These are phyloP conservation scores for Cenococcum geophilum DNA, from an alignment of 495 filamentous ascomycete species.

Conservation along the genomic window DNA sequence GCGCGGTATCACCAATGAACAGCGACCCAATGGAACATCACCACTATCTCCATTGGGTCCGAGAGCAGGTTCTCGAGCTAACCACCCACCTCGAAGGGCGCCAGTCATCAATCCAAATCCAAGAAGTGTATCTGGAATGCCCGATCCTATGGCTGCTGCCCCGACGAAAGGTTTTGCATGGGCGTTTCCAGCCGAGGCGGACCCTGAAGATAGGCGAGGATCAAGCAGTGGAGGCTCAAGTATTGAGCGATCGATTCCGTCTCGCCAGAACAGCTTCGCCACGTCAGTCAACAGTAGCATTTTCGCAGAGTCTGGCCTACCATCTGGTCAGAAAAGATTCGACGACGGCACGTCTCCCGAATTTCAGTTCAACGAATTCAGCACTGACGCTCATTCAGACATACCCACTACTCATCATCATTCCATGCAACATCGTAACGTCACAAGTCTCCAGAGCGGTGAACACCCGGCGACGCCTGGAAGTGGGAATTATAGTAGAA, in stretches of 20 bases:
- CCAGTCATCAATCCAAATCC: constrained; percentile 39
- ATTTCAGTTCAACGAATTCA: not conserved
- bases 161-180: constrained; percentile 42
- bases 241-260: constrained; percentile 28
- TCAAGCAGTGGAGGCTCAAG: constrained; percentile 39
- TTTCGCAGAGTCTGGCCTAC: constrained; percentile 36
- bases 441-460: constrained; percentile 34
- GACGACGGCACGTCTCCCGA: constrained; percentile 33
- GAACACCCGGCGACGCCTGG: constrained; percentile 27
- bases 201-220: constrained; percentile 34
- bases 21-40: constrained; percentile 33
- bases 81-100: constrained; percentile 34
- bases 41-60: constrained; percentile 37
- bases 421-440: constrained; percentile 39
- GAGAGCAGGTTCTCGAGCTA: constrained; percentile 19
- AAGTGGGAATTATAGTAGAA: constrained; percentile 67
- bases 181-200: constrained; percentile 40
- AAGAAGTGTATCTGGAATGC: constrained; percentile 36
- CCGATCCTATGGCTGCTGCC: constrained; percentile 40
- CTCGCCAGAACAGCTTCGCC: constrained; percentile 39
- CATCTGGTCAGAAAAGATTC: constrained; percentile 38
- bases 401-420: constrained; percentile 40
- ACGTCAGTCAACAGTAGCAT: constrained; percentile 41
- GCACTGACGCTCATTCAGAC: constrained; percentile 25
- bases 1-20: constrained; percentile 33